Percentiles rank a stretch among this genome's conserved stretches.
Conservation (phyloP, 169 alveolate species). For the Cryptosporidium ubiquitum region DNA sequence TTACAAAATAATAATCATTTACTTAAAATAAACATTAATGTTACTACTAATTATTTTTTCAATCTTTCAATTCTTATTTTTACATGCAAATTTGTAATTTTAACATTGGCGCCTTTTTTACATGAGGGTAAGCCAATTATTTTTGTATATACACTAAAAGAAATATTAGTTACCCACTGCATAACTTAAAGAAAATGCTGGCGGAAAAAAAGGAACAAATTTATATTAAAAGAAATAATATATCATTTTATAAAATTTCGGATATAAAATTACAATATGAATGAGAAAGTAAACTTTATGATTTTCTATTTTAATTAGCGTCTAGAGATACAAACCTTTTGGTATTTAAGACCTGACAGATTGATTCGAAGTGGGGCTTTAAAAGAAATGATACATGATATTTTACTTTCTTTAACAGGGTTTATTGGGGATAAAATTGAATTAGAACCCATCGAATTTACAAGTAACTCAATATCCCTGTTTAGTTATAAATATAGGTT, state of each 20-base stretch:
- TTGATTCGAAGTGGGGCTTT: neutral
- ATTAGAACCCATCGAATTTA: conserved; percentile 20
- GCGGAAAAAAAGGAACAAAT: neutral
- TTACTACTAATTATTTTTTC: neutral
- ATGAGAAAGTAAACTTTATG: neutral
- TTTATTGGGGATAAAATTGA: conserved; percentile 41
- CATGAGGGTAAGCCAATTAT: conserved; percentile 14
- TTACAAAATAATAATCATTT: neutral
- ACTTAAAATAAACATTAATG: neutral
- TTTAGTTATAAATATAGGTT: conserved; percentile 26
- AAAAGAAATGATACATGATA: conserved; percentile 40
- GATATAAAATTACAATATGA: neutral
- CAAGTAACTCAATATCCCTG: conserved; percentile 12
- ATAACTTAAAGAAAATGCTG: neutral
- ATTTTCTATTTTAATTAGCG: no score
- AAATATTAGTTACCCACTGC: conserved; percentile 21
- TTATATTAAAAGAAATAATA: no score
- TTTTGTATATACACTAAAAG: neutral
- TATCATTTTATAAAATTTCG: neutral
- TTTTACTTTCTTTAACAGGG: conserved; percentile 46
- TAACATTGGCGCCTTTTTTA: neutral
- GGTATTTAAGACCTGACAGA: neutral
- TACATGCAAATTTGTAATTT: neutral
- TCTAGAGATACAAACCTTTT: neutral
- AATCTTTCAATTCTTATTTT: neutral